Base-by-base conservation (phyloP, 2,329 filamentous ascomycete species). In the Fusarium sp. region DNA sequence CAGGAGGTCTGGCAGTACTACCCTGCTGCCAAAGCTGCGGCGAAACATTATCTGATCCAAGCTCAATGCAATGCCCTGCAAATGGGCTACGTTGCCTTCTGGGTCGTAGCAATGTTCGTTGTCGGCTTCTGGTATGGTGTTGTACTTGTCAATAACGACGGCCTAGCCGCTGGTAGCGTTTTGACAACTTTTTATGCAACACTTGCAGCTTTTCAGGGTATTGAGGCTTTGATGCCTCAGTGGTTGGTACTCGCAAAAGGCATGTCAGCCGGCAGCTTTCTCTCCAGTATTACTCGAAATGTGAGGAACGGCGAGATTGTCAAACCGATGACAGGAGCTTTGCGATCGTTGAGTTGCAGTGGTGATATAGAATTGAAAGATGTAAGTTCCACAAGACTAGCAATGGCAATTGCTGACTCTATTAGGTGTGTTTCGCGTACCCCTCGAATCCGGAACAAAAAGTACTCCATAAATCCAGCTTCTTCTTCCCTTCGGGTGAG, bases 91-190 rank as follows among this genome's bases (percentile, higher is more conserved):
- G 87, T 94, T 58, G 91, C 92, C 53, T 89, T 97, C 74, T 91
- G 95, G 84, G 91, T 92, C 36, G 88, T 94, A 8, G 87, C 86
- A 4, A 91, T 98, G 80, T 98, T 98, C 74, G 92, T 97, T 0
- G 89, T 95, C 65, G 95, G 95, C 0, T 98, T 98, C 78, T 98
- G 94, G 90, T 97, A 95, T 76, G 95, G 95, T 1, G 89, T 92
- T 35, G 84, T 89, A 3, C 87, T 98, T 4, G 90, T 96, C 15
- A 85, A 86, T 20, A 82, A 86, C 15, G 82, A 87, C 4, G 90
- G 90, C 2, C 83, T 90, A 18, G 86, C 85, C 17, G 84, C 94
- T 0, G 93, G 92, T 1, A 85, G 92, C 63, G 89, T 97, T 7
- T 82, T 98, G 50, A 96, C 94, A 0, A 93, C 94, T 0, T 98